Conservation (phyloP, 2,329 filamentous ascomycete genomes). For the Microdochium paspali region DNA sequence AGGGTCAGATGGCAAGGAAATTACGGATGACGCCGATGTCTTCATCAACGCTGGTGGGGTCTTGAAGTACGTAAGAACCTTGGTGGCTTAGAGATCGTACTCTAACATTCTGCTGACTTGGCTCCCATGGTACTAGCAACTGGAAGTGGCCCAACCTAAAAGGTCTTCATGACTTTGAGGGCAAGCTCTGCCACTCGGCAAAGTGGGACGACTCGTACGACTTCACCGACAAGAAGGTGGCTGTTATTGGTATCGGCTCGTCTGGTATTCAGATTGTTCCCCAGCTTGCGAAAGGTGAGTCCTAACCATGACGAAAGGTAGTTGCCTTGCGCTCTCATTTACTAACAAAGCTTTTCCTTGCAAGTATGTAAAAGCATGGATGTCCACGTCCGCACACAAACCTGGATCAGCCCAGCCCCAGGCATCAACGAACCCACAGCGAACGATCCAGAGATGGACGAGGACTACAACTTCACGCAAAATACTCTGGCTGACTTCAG, state of each 20-base stretch:
- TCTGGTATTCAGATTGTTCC: conserved; percentile 16
- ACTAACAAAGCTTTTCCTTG: too few relatives aligned
- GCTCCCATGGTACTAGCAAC: conserved; percentile 1
- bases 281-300: too few relatives aligned
- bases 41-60: conserved; percentile 4
- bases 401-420: conserved; percentile 8
- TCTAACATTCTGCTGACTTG: too few relatives aligned
- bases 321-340: too few relatives aligned
- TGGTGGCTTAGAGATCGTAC: too few relatives aligned
- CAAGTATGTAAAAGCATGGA: not conserved
- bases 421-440: not conserved
- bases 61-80: not conserved
- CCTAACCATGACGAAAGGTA: too few relatives aligned
- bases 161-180: conserved; percentile 12
- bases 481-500: conserved; percentile 36
- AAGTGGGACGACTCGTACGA: conserved; percentile 11
- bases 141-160: conserved; percentile 12
- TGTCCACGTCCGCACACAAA: conserved; percentile 8
- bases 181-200: conserved; percentile 13
- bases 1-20: not conserved
- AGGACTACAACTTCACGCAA: conserved; percentile 3
- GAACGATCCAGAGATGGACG: not conserved
- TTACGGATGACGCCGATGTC: conserved; percentile 1
- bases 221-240: conserved; percentile 11
- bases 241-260: conserved; percentile 15